A percentile compares a stretch with the other conserved stretches of the same genome.
Conservation (phyloP, 108 stramenopile species). For the Mediolabrus comicus region DNA sequence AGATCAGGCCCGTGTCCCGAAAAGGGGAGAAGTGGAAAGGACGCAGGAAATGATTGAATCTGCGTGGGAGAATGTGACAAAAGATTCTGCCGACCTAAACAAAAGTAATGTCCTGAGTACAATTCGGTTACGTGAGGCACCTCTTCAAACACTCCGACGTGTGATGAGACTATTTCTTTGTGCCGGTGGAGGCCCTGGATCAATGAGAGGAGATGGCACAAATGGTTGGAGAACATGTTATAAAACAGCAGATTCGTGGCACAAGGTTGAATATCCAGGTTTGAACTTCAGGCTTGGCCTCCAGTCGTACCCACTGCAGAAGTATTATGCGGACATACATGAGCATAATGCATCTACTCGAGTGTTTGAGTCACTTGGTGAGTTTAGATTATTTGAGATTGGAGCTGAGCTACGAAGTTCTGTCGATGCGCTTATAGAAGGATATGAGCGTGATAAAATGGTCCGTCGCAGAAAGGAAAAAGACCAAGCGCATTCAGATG, state of each 20-base stretch:
- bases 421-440: conserved; percentile 19
- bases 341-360: background rate
- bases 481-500: background rate
- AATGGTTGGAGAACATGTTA: conserved; percentile 61
- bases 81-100: background rate
- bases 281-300: conserved; percentile 64
- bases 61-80: conserved; percentile 11
- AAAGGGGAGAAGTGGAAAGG: conserved; percentile 21
- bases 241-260: conserved; percentile 49
- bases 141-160: conserved; percentile 53
- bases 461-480: conserved; percentile 17
- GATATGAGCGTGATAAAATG: conserved; percentile 24
- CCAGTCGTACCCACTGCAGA: conserved; percentile 30
- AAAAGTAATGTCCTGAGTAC: conserved; percentile 4
- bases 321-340: conserved; percentile 4
- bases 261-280: conserved; percentile 65
- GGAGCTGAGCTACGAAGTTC: conserved; percentile 42
- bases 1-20: background rate
- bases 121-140: conserved; percentile 65
- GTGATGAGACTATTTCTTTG: conserved; percentile 64
- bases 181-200: conserved; percentile 73
- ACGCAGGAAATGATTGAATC: conserved; percentile 8
- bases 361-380: conserved; percentile 11
- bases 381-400: conserved; percentile 34
- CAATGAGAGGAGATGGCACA: conserved; percentile 76